Evolutionary conservation across 73 alveolate species (phyloP).

Genomic region (Paraurostyla sp.): DNA sequence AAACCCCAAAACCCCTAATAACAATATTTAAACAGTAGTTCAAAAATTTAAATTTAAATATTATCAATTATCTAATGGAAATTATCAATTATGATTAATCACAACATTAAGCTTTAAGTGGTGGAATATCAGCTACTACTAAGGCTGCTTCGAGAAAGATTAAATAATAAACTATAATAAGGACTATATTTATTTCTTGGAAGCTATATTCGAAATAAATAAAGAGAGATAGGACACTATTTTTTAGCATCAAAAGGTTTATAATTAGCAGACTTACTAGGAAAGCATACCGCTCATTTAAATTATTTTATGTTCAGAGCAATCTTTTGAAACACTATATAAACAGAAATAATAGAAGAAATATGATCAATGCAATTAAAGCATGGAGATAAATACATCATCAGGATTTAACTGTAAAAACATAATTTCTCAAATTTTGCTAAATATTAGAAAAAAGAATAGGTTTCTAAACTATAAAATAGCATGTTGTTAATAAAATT

Average conservation of each 20-base stretch:
- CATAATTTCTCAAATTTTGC: not conserved
- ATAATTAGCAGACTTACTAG: not conserved
- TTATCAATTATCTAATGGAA: too few species aligned
- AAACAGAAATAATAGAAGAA: not conserved
- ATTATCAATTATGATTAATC: too few species aligned
- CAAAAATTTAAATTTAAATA: too few species aligned
- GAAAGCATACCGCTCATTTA: constrained; percentile 1
- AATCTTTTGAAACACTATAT: constrained; percentile 3
- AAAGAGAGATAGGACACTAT: constrained; percentile 4
- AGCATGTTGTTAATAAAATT: not conserved
- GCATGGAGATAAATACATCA: not conserved
- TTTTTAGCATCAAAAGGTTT: not conserved
- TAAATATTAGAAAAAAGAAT: too few species aligned
- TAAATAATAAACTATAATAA: not conserved
- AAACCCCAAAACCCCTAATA: too few species aligned
- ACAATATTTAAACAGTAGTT: too few species aligned
- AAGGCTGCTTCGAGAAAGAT: too few species aligned
- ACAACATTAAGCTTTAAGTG: too few species aligned
- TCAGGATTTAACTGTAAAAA: not conserved
- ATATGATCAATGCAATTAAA: not conserved
- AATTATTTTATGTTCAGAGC: not conserved
- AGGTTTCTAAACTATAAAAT: not conserved
- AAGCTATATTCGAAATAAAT: not conserved
- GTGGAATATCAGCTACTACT: too few species aligned
- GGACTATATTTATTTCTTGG: constrained; percentile 8